A percentile compares a stretch with the other conserved stretches of the same genome.
phyloP scores from a whole-genome alignment of 164 flowering plant species.

The Stephania cephalantha region DNA sequence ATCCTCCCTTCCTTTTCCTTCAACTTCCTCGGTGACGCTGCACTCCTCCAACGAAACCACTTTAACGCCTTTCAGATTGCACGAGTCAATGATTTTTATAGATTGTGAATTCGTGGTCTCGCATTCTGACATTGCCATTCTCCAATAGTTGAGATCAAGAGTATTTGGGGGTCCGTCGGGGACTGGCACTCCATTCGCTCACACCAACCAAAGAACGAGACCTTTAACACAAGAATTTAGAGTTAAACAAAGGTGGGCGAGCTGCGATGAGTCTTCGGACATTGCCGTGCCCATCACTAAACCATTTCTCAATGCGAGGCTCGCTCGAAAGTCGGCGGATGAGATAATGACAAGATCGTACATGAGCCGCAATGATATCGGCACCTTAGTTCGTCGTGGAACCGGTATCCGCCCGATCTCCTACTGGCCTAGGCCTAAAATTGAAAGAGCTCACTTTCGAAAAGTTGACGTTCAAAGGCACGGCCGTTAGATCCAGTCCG shows the following conservation, averaged over 20 bases:
- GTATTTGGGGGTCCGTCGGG: constrained; percentile 91
- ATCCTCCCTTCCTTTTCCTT: too few relatives aligned
- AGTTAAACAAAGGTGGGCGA: constrained; percentile 70
- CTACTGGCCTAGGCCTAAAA: too few relatives aligned
- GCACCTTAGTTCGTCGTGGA: too few relatives aligned
- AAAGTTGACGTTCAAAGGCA: constrained; percentile 72
- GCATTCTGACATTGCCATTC: too few relatives aligned
- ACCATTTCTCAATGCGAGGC: constrained; percentile 98
- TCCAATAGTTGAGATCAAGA: constrained; percentile 85
- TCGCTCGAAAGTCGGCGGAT: constrained; percentile 91
- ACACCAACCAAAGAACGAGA: constrained; percentile 89
- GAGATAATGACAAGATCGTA: constrained; percentile 94
- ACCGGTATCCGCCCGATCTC: too few relatives aligned
- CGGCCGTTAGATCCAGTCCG: constrained; percentile 33
- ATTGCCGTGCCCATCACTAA: constrained; percentile 89
- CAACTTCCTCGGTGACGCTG: too few relatives aligned
- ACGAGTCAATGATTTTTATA: too few relatives aligned
- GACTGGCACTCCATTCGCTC: constrained; percentile 67
- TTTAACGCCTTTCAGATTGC: too few relatives aligned
- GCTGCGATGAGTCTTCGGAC: constrained; percentile 93
- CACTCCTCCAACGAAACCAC: too few relatives aligned
- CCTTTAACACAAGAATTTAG: constrained; percentile 98
- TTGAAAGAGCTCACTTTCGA: too few relatives aligned
- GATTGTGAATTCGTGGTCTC: too few relatives aligned
- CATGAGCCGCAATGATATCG: too few relatives aligned